Evolutionary conservation across 2,329 filamentous ascomycete genomes (phyloP), one percentile per base, ranked within the genome.

Genomic region (Tympanopsis confertula): DNA sequence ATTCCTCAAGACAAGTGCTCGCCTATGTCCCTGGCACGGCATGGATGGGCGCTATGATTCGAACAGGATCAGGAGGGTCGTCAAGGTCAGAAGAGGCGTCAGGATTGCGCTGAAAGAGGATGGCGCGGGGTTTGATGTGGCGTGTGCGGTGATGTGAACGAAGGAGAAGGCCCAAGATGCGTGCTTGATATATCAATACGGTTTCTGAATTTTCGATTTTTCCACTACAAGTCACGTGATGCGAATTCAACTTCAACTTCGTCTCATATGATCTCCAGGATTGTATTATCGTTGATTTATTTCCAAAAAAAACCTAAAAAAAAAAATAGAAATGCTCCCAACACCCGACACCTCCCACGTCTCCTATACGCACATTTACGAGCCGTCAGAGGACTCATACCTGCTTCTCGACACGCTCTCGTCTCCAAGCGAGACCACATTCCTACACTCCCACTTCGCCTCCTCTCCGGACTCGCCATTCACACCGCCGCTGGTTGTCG

Each of bases 361-460:
- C 42, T 75, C 82, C 39, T 94, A 88, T 61, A 75, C 85, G 56
- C 78, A 82, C 39, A 80, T 96, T 48, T 98, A 98, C 62, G 88
- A 95, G 54, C 91, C 91, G 24, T 82, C 89, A 10, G 91, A 98
- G 61, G 91, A 98, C 63, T 95, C 88, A 4, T 98, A 86, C 55
- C 74, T 98, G 33, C 73, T 98, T 36, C 75, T 98, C 20, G 89
- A 98, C 62, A 94, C 88, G 0, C 71, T 98, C 35, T 89, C 88
- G 0, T 82, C 79, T 2, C 41, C 66, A 1, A 55, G 71, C 2
- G 86, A 94, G 59, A 74, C 67, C 3, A 47, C 62, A 18, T 94
- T 86, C 57, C 74, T 95, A 15, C 65, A 66, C 14, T 41, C 59
- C 4, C 74, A 73, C 32, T 93, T 94, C 53, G 41, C 41, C 32